Conservation (phyloP, 129 eudicot genomes). For the Lactuca sativa region DNA sequence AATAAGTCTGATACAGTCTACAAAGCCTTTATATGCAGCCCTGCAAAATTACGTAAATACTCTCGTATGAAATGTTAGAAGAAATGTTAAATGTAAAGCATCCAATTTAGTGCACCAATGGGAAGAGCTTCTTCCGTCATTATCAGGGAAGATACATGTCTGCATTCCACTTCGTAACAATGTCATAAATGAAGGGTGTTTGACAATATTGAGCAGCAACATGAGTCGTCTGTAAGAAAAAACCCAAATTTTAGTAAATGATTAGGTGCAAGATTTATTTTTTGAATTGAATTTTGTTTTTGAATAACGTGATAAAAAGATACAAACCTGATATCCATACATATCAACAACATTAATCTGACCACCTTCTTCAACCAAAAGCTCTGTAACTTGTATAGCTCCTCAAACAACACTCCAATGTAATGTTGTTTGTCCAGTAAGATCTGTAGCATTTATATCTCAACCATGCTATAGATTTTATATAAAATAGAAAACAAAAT, state of each 20-base stretch:
- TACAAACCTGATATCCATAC: slow-evolving; percentile 88
- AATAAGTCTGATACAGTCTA: slow-evolving; percentile 92
- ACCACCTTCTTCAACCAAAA: slow-evolving; percentile 90
- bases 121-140: no score
- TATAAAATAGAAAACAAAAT: background rate
- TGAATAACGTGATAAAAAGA: slow-evolving; percentile 13
- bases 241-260: slow-evolving; percentile 3
- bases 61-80: background rate
- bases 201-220: no score
- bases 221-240: slow-evolving; percentile 76
- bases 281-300: background rate
- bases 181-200: no score
- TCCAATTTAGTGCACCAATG: no score
- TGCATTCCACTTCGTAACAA: no score
- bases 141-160: no score
- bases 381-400: slow-evolving; percentile 87
- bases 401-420: slow-evolving; percentile 99
- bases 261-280: slow-evolving; percentile 4
- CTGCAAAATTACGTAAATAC: slow-evolving; percentile 36
- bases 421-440: slow-evolving; percentile 96
- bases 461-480: slow-evolving; percentile 78
- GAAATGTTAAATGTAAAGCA: no score
- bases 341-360: slow-evolving; percentile 68
- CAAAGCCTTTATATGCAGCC: slow-evolving; percentile 99
- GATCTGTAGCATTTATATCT: slow-evolving; percentile 89